These are phyloP conservation scores for Nemania abortiva DNA, from an alignment of 2,329 filamentous ascomycete genomes.

Conservation along the genomic window DNA sequence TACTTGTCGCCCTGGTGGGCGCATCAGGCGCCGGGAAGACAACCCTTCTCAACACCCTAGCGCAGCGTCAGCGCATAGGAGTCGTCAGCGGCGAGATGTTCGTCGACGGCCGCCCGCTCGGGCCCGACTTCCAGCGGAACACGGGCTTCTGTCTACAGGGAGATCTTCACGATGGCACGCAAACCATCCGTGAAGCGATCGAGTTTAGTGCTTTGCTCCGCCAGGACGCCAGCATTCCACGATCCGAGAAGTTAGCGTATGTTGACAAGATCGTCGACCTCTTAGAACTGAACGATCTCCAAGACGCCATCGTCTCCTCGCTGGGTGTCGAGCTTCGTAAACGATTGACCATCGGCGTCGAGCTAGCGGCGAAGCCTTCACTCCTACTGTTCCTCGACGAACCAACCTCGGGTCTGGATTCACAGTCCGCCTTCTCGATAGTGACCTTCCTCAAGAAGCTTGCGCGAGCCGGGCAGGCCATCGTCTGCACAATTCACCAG, in stretches of 20 bases:
- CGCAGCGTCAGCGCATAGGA: constrained; percentile 76
- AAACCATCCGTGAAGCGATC: constrained; percentile 88
- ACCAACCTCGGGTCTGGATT: constrained; percentile 77
- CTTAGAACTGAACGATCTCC: constrained; percentile 76
- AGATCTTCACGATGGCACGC: constrained; percentile 76
- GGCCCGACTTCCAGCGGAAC: constrained; percentile 73
- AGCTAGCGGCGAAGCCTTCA: constrained; percentile 76
- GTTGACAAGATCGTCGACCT: constrained; percentile 94
- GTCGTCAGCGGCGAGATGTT: constrained; percentile 76
- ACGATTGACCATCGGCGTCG: constrained; percentile 78
- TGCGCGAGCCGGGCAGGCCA: constrained; percentile 74
- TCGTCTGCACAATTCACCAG: constrained; percentile 81
- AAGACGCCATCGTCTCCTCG: constrained; percentile 74
- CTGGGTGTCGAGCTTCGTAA: constrained; percentile 78
- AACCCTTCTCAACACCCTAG: constrained; percentile 80
- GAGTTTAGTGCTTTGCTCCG: constrained; percentile 84
- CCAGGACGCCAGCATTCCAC: constrained; percentile 79
- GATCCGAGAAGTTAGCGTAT: constrained; percentile 84
- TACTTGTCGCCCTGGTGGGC: constrained; percentile 85
- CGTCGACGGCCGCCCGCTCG: constrained; percentile 74
- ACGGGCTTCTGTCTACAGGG: constrained; percentile 80
- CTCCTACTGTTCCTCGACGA: constrained; percentile 79
- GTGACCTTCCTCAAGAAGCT: constrained; percentile 77
- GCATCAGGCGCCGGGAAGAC: constrained; percentile 87
- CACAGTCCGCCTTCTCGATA: constrained; percentile 76